These are phyloP conservation scores for Brassica nigra DNA, from an alignment of 345 rosid genomes.

Conservation along the genomic window DNA sequence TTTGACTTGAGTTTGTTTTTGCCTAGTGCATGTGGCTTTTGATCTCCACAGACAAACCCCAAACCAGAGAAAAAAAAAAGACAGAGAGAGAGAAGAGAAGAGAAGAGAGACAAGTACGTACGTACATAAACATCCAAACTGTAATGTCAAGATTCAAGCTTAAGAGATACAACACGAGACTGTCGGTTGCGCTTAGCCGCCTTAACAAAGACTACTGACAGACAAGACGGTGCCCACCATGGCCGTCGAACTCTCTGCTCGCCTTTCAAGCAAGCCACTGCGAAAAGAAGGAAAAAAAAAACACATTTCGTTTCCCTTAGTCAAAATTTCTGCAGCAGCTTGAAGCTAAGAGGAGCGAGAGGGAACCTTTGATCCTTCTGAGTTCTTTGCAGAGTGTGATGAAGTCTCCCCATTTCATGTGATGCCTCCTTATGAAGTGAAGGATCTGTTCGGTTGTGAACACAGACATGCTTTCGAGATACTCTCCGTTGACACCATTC, in stretches of 20 bases:
- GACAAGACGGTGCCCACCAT: slow-evolving; percentile 99
- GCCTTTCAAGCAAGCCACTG: slow-evolving; percentile 98
- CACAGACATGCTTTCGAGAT: slow-evolving; percentile 95
- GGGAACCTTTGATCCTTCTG: slow-evolving; percentile 84
- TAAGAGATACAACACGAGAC: slow-evolving; percentile 92
- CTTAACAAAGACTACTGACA: slow-evolving; percentile 76
- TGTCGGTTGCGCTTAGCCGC: slow-evolving; percentile 93
- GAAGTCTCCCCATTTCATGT: slow-evolving; percentile 99
- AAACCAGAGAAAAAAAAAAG: too few relatives aligned
- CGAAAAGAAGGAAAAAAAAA: background rate
- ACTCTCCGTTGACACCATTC: slow-evolving; percentile 90
- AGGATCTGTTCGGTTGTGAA: slow-evolving; percentile 98
- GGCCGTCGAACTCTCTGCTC: slow-evolving; percentile 94
- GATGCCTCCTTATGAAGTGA: slow-evolving; percentile 95
- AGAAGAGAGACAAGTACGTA: slow-evolving; percentile 52
- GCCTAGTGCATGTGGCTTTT: slow-evolving; percentile 26
- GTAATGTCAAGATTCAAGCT: slow-evolving; percentile 84
- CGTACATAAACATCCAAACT: slow-evolving; percentile 46
- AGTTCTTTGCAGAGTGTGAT: slow-evolving; percentile 97
- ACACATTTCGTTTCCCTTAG: background rate
- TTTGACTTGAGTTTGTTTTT: slow-evolving; percentile 38
- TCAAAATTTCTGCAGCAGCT: background rate
- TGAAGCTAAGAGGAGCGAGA: background rate
- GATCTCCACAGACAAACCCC: slow-evolving; percentile 35
- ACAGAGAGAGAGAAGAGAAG: slow-evolving; percentile 27